phyloP scores from a whole-genome alignment of 192 early-diverging fungal genomes.

The Glomus cerebriforme region DNA sequence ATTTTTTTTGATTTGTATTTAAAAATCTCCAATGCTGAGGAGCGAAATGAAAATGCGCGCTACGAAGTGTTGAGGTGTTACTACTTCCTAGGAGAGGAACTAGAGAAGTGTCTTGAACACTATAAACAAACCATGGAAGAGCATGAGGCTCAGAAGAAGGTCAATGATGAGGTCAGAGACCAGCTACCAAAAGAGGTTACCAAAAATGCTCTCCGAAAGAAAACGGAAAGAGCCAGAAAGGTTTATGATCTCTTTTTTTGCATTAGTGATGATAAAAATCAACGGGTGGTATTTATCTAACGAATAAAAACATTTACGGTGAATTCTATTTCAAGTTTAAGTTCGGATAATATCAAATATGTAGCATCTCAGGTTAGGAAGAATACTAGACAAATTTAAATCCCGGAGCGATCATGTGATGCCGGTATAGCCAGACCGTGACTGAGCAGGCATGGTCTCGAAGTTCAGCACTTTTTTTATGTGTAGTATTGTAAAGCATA shows the following conservation, averaged over 20 bases:
- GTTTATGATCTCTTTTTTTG: conserved; percentile 28
- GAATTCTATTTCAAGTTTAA: too few species aligned
- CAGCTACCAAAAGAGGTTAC: conserved; percentile 16
- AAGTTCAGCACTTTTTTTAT: too few species aligned
- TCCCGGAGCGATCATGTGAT: conserved; percentile 15
- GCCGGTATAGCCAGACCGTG: conserved; percentile 18
- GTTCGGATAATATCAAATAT: too few species aligned
- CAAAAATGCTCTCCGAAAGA: conserved; percentile 27
- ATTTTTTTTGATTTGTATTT: conserved; percentile 19
- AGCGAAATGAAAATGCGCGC: conserved; percentile 4
- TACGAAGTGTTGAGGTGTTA: not conserved
- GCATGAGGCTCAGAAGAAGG: conserved; percentile 19
- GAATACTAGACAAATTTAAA: conserved; percentile 19
- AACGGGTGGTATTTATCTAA: too few species aligned
- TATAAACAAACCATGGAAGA: conserved; percentile 16
- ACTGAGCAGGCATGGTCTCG: conserved; percentile 19
- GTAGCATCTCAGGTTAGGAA: too few species aligned
- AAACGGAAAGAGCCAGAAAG: conserved; percentile 23
- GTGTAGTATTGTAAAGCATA: too few species aligned
- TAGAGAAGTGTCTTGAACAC: not conserved
- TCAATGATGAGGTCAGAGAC: conserved; percentile 13
- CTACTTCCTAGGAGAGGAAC: conserved; percentile 19
- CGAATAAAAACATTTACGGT: too few species aligned
- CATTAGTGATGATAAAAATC: too few species aligned
- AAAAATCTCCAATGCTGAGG: conserved; percentile 20